A percentile compares a stretch with the other conserved stretches of the same genome.
phyloP scores from a whole-genome alignment of 768 basidiomycete genomes.

The Auricularia sp. region DNA sequence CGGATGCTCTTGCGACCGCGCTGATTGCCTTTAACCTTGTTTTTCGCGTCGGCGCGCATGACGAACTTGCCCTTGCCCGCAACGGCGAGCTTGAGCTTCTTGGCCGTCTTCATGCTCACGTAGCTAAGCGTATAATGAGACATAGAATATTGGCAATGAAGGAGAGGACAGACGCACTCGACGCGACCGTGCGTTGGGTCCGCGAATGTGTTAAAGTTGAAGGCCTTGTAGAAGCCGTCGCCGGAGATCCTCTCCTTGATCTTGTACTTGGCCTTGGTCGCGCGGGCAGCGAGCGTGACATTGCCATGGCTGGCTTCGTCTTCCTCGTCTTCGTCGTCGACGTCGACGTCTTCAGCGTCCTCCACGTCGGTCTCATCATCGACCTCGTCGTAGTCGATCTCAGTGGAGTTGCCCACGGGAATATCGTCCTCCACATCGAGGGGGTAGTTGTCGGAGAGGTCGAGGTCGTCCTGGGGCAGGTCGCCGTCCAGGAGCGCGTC shows the following conservation, averaged over 20 bases:
- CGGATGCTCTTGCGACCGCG: constrained; percentile 52
- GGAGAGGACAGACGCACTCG: not conserved
- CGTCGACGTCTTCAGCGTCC: no score
- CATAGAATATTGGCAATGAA: not conserved
- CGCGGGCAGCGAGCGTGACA: no score
- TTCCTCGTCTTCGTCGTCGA: no score
- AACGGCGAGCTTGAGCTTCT: constrained; percentile 45
- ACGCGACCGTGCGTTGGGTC: constrained; percentile 1
- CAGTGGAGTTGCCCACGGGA: no score
- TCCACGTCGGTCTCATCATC: no score
- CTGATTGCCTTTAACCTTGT: constrained; percentile 32
- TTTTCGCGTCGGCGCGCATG: constrained; percentile 42
- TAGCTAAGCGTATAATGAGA: not conserved
- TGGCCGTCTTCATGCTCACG: constrained; percentile 34
- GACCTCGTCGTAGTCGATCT: no score
- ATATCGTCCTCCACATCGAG: no score
- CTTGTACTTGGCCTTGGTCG: not conserved
- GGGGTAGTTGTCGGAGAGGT: no score
- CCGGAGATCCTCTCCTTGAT: not conserved
- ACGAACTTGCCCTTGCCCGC: constrained; percentile 43
- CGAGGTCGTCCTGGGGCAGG: no score
- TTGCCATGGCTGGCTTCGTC: no score
- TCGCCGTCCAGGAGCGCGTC: no score
- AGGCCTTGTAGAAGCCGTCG: not conserved
- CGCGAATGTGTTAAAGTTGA: not conserved